Conservation (phyloP, 2,329 filamentous ascomycete genomes). For the Curvularia lunata region DNA sequence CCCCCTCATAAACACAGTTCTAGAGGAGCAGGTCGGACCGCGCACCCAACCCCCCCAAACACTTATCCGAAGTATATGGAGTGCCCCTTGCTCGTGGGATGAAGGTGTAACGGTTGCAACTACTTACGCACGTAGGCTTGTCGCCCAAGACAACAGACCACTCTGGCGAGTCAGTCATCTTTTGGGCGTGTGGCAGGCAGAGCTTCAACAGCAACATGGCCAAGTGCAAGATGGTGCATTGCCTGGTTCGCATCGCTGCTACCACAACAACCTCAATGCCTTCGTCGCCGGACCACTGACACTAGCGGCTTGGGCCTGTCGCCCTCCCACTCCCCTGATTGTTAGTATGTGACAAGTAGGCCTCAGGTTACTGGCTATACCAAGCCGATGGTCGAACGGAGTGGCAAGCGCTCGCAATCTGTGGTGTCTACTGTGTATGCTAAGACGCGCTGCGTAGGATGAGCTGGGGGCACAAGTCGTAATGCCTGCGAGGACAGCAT, state of each 20-base stretch:
- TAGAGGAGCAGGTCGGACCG: background rate
- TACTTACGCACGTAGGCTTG: background rate
- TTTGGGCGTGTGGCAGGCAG: background rate
- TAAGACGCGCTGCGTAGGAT: constrained; percentile 5
- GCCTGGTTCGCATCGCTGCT: constrained; percentile 4
- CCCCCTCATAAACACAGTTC: background rate
- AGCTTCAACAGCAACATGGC: background rate
- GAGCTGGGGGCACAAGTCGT: constrained; percentile 2
- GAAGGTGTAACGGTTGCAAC: background rate
- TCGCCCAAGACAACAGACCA: background rate
- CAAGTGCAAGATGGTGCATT: constrained; percentile 2
- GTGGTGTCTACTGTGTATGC: constrained; percentile 1
- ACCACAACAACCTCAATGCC: background rate
- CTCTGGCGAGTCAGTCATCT: background rate
- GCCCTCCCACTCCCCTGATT: background rate
- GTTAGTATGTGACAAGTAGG: background rate
- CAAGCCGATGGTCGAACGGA: background rate
- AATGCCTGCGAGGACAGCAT: constrained; percentile 6
- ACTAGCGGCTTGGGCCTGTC: background rate
- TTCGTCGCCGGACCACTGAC: background rate
- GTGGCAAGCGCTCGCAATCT: background rate
- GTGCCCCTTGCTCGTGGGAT: background rate
- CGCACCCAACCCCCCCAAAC: background rate
- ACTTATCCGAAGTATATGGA: background rate
- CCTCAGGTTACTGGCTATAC: background rate